Conservation (phyloP, 129 eudicot genomes). For the Tanacetum coccineum region DNA sequence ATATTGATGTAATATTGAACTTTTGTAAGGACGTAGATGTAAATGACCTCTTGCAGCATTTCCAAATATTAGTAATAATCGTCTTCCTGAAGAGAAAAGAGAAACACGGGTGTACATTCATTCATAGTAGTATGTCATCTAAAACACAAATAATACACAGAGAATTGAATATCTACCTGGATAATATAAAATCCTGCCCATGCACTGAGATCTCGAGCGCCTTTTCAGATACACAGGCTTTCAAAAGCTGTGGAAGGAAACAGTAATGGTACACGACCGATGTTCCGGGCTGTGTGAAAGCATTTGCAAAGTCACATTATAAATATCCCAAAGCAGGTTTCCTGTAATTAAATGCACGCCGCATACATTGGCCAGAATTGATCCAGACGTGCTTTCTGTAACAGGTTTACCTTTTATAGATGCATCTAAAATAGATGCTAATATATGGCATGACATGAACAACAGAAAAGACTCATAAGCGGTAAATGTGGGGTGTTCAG, state of each 20-base stretch:
- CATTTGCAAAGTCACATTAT: constrained; percentile 58
- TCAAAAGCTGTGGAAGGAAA: constrained; percentile 67
- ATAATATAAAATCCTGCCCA: constrained; percentile 40
- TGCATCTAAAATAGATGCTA: no score
- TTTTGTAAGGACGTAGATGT: no score
- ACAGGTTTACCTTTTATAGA: constrained; percentile 32
- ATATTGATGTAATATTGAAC: no score
- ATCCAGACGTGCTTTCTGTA: constrained; percentile 17
- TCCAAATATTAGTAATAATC: constrained; percentile 67
- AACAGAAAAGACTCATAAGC: no score
- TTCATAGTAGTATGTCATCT: not conserved
- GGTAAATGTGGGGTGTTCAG: no score
- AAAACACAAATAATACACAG: not conserved
- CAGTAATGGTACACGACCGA: constrained; percentile 62
- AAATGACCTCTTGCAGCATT: constrained; percentile 60
- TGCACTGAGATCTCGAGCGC: constrained; percentile 47
- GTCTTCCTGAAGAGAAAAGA: constrained; percentile 43
- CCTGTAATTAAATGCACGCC: constrained; percentile 35
- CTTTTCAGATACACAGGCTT: constrained; percentile 38
- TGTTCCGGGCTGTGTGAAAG: constrained; percentile 68
- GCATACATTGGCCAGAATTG: constrained; percentile 29
- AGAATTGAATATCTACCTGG: constrained; percentile 44
- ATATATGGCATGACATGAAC: no score
- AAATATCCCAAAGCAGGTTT: constrained; percentile 70
- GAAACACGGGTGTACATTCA: no score